These are phyloP conservation scores for Zygosaccharomyces rouxii DNA, from an alignment of 805 yeast species.

Conservation along the genomic window DNA sequence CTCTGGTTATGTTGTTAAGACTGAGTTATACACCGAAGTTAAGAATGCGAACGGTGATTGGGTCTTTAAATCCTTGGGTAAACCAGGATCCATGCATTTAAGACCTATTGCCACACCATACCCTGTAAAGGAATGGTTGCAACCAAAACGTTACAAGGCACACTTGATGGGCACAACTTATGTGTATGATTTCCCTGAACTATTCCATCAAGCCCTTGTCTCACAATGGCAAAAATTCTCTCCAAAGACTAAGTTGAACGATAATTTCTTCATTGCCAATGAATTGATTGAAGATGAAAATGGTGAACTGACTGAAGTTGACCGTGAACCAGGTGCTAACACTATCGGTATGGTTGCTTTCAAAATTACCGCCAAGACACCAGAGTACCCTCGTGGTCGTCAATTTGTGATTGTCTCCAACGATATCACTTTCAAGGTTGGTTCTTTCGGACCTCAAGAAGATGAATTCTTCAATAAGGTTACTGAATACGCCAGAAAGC, in stretches of 20 bases:
- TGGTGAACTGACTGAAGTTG: slow-evolving; percentile 74
- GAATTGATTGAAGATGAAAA: slow-evolving; percentile 85
- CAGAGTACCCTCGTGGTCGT: slow-evolving; percentile 96
- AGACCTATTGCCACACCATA: slow-evolving; percentile 94
- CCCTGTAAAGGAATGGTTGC: slow-evolving; percentile 96
- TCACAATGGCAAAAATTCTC: slow-evolving; percentile 77
- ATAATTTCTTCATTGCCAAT: slow-evolving; percentile 68
- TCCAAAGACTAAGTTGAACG: slow-evolving; percentile 45
- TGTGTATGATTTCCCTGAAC: slow-evolving; percentile 97
- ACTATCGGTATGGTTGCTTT: slow-evolving; percentile 97
- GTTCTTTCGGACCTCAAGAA: slow-evolving; percentile 97
- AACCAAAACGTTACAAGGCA: slow-evolving; percentile 98
- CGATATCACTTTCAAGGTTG: slow-evolving; percentile 96
- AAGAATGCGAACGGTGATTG: slow-evolving; percentile 90
- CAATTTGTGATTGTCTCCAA: slow-evolving; percentile 89
- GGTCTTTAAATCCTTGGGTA: slow-evolving; percentile 93
- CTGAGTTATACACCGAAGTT: slow-evolving; percentile 91
- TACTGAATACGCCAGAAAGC: slow-evolving; percentile 83
- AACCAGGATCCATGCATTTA: slow-evolving; percentile 96
- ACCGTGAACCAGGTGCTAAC: slow-evolving; percentile 95
- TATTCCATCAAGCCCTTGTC: slow-evolving; percentile 87
- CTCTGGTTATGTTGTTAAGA: slow-evolving; percentile 93
- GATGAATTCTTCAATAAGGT: slow-evolving; percentile 88
- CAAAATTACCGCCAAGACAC: slow-evolving; percentile 84
- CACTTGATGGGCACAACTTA: slow-evolving; percentile 97